Evolutionary conservation across 345 rosid species (phyloP).

Genomic region (Turritis glabra): DNA sequence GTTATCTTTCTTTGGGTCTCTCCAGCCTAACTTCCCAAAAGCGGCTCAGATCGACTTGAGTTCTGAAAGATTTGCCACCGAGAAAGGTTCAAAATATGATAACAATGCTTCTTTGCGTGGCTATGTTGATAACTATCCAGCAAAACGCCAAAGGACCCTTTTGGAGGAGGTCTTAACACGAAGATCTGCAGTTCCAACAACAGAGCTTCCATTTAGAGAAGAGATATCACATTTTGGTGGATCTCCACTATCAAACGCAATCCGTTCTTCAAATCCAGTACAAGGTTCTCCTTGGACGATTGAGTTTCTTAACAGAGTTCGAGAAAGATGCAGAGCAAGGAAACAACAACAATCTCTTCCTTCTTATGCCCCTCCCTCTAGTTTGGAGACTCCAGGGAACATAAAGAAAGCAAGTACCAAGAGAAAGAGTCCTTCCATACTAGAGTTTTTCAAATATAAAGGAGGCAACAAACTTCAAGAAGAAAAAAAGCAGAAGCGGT

Average conservation of each 20-base stretch:
- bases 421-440: conserved; percentile 77
- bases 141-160: conserved; percentile 42
- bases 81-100: conserved; percentile 35
- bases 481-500: conserved; percentile 61
- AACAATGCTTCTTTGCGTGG: conserved; percentile 26
- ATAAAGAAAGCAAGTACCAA: conserved; percentile 45
- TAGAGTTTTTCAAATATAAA: conserved; percentile 78
- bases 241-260: conserved; percentile 68
- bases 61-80: conserved; percentile 42
- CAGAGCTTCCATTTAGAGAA: conserved; percentile 44
- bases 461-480: conserved; percentile 60
- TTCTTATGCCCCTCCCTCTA: conserved; percentile 45
- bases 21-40: conserved; percentile 48
- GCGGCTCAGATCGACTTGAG: conserved; percentile 47
- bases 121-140: conserved; percentile 39
- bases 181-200: conserved; percentile 42
- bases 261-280: conserved; percentile 50
- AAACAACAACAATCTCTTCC: conserved; percentile 61
- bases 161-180: conserved; percentile 43
- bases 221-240: conserved; percentile 53
- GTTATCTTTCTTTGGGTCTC: conserved; percentile 49
- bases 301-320: conserved; percentile 81
- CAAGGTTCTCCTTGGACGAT: conserved; percentile 90
- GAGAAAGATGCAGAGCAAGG: conserved; percentile 69
- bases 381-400: conserved; percentile 40